Evolutionary conservation across 306 rosid genomes (phyloP).

Genomic region (Astragalus membranaceus): DNA sequence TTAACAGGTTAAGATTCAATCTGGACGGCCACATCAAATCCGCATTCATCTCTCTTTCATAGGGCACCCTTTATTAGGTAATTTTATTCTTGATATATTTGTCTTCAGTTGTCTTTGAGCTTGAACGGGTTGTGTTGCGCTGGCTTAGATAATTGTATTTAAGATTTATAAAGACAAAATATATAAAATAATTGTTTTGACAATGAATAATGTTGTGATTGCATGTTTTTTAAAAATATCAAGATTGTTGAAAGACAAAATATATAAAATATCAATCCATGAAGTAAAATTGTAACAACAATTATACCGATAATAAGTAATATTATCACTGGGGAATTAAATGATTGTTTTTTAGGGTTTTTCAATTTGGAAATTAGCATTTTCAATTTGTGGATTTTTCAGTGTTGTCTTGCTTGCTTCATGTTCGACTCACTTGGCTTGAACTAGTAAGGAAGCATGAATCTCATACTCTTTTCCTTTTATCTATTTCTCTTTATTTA

Average conservation of each 20-base stretch:
- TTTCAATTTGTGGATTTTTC: neutral
- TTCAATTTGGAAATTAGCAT: neutral
- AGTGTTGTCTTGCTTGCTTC: neutral
- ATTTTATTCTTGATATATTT: neutral
- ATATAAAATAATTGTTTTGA: too few species aligned
- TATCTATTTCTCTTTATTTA: neutral
- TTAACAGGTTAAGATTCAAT: constrained; percentile 79
- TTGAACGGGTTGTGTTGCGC: too few species aligned
- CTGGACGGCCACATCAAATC: constrained; percentile 96
- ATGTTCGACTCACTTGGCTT: neutral
- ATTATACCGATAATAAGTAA: too few species aligned
- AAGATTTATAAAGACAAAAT: too few species aligned
- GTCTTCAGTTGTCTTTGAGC: too few species aligned
- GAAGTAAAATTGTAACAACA: too few species aligned
- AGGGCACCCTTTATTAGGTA: constrained; percentile 84
- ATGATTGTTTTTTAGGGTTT: neutral
- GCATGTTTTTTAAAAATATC: too few species aligned
- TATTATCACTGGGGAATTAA: neutral
- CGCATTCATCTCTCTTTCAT: constrained; percentile 92
- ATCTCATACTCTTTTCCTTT: neutral
- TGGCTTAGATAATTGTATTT: too few species aligned
- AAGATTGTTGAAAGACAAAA: too few species aligned
- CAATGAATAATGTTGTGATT: too few species aligned
- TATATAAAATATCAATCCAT: too few species aligned
- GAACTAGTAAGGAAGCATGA: neutral